Evolutionary conservation across 1,284 basidiomycete genomes (phyloP).

Genomic region (Boletus smithii): DNA sequence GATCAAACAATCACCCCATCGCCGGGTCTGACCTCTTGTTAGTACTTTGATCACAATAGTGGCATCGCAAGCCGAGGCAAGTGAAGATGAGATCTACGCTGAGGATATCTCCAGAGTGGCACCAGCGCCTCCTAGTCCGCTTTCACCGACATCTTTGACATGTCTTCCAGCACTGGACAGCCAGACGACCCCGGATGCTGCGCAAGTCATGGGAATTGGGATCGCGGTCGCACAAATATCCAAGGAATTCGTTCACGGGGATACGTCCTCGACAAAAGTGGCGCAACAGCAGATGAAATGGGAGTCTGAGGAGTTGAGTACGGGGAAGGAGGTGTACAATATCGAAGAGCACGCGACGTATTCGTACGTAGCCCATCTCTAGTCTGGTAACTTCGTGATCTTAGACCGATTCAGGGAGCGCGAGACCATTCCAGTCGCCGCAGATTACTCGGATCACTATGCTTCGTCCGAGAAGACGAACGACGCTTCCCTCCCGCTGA

Average conservation of each 20-base stretch:
- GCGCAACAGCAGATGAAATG: neutral
- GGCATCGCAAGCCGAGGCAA: neutral
- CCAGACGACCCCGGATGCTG: neutral
- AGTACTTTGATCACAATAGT: neutral
- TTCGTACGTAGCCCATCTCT: slow-evolving; percentile 7
- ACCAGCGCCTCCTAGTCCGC: too few relatives aligned
- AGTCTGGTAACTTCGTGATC: neutral
- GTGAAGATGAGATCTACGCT: neutral
- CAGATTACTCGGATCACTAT: neutral
- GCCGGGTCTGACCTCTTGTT: neutral
- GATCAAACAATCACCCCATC: neutral
- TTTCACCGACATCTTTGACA: neutral
- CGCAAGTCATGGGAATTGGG: neutral
- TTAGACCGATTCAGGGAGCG: slow-evolving; percentile 5
- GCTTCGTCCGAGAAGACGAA: neutral
- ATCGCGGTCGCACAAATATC: neutral
- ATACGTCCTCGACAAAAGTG: neutral
- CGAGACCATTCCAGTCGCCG: neutral
- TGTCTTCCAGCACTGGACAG: neutral
- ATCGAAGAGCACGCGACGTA: neutral
- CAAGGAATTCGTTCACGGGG: neutral
- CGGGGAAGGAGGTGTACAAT: neutral
- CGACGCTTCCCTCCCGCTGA: neutral
- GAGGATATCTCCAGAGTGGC: neutral
- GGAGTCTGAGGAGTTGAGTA: neutral